phyloP scores from a whole-genome alignment of 257 asterid species.

The Solanum commersonii region DNA sequence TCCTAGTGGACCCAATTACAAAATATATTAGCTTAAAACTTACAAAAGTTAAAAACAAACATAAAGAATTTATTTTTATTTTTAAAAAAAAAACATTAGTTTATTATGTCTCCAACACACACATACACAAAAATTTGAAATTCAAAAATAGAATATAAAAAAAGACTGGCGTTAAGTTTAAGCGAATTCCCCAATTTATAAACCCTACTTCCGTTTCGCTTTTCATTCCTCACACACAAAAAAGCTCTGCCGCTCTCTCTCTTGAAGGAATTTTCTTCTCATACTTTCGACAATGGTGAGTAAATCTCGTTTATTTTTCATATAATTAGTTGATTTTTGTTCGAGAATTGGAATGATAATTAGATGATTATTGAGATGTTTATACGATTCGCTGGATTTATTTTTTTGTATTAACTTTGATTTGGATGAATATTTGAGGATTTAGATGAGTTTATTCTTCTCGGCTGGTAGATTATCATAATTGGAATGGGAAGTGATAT shows the following conservation, averaged over 20 bases:
- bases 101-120: not conserved
- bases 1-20: not conserved
- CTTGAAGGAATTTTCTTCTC: not conserved
- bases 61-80: not conserved
- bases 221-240: not conserved
- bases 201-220: conserved; percentile 5
- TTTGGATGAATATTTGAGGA: not conserved
- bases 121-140: not conserved
- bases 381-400: not conserved
- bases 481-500: not conserved
- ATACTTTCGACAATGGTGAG: not conserved
- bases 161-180: conserved; percentile 12
- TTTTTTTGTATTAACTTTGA: not conserved
- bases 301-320: not conserved
- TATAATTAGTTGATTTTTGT: not conserved
- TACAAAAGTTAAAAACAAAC: not conserved
- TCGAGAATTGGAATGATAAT: not conserved
- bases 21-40: not conserved
- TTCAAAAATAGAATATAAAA: conserved; percentile 3
- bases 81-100: not conserved
- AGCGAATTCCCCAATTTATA: not conserved
- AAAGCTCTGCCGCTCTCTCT: not conserved
- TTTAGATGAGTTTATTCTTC: not conserved
- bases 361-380: not conserved
- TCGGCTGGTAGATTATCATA: not conserved